These are phyloP conservation scores for Tetracentron sinense DNA, from an alignment of 164 flowering plant species.

Conservation along the genomic window DNA sequence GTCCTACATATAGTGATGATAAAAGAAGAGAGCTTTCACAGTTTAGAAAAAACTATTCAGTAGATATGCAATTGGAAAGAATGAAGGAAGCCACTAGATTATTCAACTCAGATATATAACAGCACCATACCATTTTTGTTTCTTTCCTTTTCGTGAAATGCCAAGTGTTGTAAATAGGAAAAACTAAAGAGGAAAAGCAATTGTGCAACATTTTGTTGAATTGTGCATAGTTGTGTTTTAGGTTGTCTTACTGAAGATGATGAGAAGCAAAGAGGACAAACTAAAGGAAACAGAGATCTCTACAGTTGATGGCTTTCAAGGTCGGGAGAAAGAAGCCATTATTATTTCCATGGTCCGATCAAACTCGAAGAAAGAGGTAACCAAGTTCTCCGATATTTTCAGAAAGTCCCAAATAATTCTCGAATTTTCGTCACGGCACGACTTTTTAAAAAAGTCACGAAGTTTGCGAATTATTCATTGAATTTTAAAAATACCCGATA, in stretches of 20 bases:
- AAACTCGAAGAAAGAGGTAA: constrained; percentile 89
- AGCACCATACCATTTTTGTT: background rate
- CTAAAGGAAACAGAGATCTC: constrained; percentile 85
- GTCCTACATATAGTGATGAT: background rate
- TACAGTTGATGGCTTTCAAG: constrained; percentile 98
- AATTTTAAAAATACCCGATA: no score
- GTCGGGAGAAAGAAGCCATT: constrained; percentile 95
- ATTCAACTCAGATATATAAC: background rate
- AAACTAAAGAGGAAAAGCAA: no score
- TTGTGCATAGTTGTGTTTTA: no score
- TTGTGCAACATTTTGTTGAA: no score
- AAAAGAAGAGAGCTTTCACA: background rate
- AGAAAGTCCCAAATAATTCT: no score
- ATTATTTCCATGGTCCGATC: constrained; percentile 98
- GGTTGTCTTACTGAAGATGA: constrained; percentile 80
- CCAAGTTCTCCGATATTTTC: no score
- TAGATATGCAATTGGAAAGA: no score
- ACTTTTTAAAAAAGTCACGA: no score
- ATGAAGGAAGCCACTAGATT: no score
- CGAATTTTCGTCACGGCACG: no score
- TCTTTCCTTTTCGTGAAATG: background rate
- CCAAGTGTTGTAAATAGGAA: no score
- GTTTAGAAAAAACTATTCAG: background rate
- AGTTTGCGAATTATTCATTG: no score
- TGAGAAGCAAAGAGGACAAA: constrained; percentile 68